Evolutionary conservation across 2,329 filamentous ascomycete species (phyloP).

Genomic region (Thielaviopsis cerberus): DNA sequence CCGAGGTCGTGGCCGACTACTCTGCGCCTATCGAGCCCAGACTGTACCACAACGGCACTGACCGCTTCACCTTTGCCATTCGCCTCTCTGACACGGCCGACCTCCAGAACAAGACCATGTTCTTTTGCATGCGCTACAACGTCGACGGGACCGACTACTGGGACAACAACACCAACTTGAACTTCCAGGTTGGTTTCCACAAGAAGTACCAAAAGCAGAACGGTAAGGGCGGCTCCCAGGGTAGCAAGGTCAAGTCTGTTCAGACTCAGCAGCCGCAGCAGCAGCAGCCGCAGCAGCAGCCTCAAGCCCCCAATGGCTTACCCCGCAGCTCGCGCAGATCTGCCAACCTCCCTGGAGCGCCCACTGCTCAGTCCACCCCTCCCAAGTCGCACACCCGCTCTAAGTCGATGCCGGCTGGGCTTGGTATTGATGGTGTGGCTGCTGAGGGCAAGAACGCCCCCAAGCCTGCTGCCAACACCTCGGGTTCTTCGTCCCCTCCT

Average conservation of each 20-base stretch:
- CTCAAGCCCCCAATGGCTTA: constrained; percentile 25
- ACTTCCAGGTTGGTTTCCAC: constrained; percentile 86
- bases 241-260: constrained; percentile 15
- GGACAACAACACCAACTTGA: constrained; percentile 78
- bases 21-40: constrained; percentile 52
- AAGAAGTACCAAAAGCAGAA: constrained; percentile 53
- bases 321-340: constrained; percentile 48
- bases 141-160: constrained; percentile 75
- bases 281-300: neutral
- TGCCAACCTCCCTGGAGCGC: constrained; percentile 11
- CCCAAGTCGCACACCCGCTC: constrained; percentile 22
- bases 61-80: constrained; percentile 88
- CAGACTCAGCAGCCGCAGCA: constrained; percentile 4
- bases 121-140: constrained; percentile 75
- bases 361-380: neutral
- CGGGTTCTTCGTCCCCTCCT: neutral
- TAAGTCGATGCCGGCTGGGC: constrained; percentile 35
- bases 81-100: constrained; percentile 81
- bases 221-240: constrained; percentile 34
- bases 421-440: constrained; percentile 51
- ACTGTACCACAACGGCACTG: constrained; percentile 34
- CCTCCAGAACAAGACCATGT: constrained; percentile 78
- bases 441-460: constrained; percentile 21
- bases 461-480: neutral
- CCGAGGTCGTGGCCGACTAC: constrained; percentile 80